These are phyloP conservation scores for Ustilago crameri DNA, from an alignment of 1,284 basidiomycete species.

Conservation along the genomic window DNA sequence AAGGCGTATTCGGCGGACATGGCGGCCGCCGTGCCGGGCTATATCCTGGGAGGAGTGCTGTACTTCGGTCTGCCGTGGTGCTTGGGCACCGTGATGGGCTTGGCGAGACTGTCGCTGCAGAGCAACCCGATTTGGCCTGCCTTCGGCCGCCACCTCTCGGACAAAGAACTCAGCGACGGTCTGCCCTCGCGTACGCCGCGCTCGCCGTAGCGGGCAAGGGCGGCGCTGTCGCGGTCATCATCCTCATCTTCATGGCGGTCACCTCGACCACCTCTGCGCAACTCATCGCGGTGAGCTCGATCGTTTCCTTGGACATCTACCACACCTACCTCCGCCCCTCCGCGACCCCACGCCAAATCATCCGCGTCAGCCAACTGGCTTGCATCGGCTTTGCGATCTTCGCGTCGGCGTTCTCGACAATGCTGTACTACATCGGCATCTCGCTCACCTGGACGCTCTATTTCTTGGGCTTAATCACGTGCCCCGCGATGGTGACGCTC, in stretches of 20 bases:
- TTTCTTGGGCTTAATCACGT: conserved; percentile 61
- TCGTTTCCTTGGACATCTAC: conserved; percentile 57
- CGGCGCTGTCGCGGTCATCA: conserved; percentile 59
- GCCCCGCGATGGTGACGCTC: conserved; percentile 57
- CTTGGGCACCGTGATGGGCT: conserved; percentile 57
- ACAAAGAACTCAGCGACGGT: conserved; percentile 48
- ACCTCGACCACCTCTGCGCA: conserved; percentile 59
- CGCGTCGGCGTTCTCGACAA: conserved; percentile 42
- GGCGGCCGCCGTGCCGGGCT: conserved; percentile 58
- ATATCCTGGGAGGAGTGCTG: conserved; percentile 59
- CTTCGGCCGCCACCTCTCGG: conserved; percentile 41
- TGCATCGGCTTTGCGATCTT: conserved; percentile 61
- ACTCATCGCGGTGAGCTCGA: conserved; percentile 58
- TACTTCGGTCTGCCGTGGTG: conserved; percentile 65
- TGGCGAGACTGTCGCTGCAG: conserved; percentile 47
- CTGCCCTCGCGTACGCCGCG: conserved; percentile 56
- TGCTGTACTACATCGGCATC: conserved; percentile 57
- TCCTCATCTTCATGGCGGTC: conserved; percentile 61
- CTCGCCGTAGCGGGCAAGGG: conserved; percentile 57
- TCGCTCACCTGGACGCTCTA: conserved; percentile 62
- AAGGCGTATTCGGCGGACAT: conserved; percentile 59
- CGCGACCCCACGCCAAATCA: conserved; percentile 50
- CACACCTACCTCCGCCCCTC: conserved; percentile 55
- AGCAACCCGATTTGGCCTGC: conserved; percentile 58
- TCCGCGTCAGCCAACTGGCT: conserved; percentile 42